Evolutionary conservation across 108 stramenopile species (phyloP), one percentile per base, ranked within the genome.

Genomic region (Bacterosira constricta): DNA sequence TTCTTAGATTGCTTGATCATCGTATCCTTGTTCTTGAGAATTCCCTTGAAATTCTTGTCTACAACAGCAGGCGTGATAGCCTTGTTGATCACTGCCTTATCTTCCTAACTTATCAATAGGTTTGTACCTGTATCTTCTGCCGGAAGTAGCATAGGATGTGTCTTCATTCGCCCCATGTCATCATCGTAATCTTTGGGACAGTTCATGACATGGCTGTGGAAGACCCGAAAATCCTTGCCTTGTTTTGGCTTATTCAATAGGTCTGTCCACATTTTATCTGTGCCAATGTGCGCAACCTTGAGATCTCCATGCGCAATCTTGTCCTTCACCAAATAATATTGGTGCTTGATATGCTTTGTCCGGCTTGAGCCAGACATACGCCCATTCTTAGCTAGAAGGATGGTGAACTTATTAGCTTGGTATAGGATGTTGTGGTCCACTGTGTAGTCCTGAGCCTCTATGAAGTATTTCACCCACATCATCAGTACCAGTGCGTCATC

Each of bases 291-390:
- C 21, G 2, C 11, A 13, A 51, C 23, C 10, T 18, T 13, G 3
- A 51, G 25, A 2, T 11, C 50, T 10, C 50, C 23, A 4, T 23
- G n/a, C n/a, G n/a, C n/a, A n/a, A n/a, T n/a, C n/a, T n/a, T n/a
- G n/a, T n/a, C n/a, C n/a, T n/a, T n/a, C n/a, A n/a, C n/a, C n/a
- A n/a, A n/a, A n/a, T n/a, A n/a, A n/a, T n/a, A n/a, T n/a, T n/a
- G n/a, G n/a, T 18, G 23, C 11, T 66, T 54, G 35, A 73, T 62
- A 25, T 65, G 63, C 31, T 47, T 50, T 6, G 72, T 73, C 21
- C 63, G 4, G 39, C 65, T 64, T 0, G 32, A 38, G 17, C 41
- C 35, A 4, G 44, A 62, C 26, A 31, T 30, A n/a, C 38, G 30
- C 4, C 72, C 50, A 23, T 73, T 73, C 9, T 21, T 23, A 4